Evolutionary conservation across 2,329 filamentous ascomycete species (phyloP).

Genomic region (Pyricularia pennisetigena): DNA sequence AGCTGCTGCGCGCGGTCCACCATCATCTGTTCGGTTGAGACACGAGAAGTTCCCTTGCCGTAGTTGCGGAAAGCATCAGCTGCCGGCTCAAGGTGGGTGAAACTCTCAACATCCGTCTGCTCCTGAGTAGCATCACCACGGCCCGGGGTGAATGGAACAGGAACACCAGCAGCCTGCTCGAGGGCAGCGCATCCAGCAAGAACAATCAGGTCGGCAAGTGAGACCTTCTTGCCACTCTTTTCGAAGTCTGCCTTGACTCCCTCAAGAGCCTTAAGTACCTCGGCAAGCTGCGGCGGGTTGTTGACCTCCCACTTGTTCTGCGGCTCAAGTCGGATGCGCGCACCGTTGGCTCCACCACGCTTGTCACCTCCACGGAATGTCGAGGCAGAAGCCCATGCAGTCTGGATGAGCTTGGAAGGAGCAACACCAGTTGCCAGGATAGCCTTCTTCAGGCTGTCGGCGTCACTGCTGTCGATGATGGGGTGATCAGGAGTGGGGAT

Average conservation of each 20-base stretch:
- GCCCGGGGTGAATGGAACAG: constrained; percentile 64
- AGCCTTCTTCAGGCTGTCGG: constrained; percentile 56
- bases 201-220: constrained; percentile 70
- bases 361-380: constrained; percentile 70
- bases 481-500: constrained; percentile 49
- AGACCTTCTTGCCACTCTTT: constrained; percentile 58
- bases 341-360: constrained; percentile 74
- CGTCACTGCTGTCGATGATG: constrained; percentile 51
- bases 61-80: constrained; percentile 78
- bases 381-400: constrained; percentile 61
- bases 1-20: constrained; percentile 65
- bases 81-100: constrained; percentile 55
- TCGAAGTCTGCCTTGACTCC: constrained; percentile 59
- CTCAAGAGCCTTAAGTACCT: constrained; percentile 54
- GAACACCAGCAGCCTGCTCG: constrained; percentile 55
- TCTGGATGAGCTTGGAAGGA: constrained; percentile 50
- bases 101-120: constrained; percentile 58
- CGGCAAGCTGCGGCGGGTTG: constrained; percentile 55
- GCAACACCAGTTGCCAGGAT: constrained; percentile 55
- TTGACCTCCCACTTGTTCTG: constrained; percentile 67
- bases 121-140: constrained; percentile 63
- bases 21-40: constrained; percentile 57
- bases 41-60: constrained; percentile 49
- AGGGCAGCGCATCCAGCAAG: constrained; percentile 61
- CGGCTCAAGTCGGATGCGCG: constrained; percentile 63